Evolutionary conservation across 192 early-diverging fungal genomes (phyloP).

Genomic region (Chytriomyces confervae): DNA sequence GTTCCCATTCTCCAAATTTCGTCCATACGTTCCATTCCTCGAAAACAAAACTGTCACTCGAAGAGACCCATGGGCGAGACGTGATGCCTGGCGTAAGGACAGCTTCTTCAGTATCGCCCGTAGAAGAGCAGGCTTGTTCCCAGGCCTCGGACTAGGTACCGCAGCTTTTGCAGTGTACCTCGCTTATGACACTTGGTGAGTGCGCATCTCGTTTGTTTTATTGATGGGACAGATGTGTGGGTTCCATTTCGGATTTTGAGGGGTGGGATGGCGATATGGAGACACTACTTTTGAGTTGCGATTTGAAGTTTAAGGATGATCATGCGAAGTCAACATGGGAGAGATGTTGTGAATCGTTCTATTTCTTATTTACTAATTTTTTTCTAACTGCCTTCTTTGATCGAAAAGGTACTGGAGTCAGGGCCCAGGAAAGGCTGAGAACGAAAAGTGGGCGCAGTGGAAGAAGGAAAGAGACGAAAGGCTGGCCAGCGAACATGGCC

Average conservation of each 20-base stretch:
- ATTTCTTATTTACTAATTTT: background rate
- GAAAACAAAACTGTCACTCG: conserved; percentile 6
- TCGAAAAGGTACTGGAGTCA: conserved; percentile 35
- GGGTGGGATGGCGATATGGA: background rate
- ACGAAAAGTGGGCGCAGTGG: conserved; percentile 49
- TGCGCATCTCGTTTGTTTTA: background rate
- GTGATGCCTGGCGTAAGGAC: conserved; percentile 56
- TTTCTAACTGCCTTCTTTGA: background rate
- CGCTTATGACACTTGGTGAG: conserved; percentile 55
- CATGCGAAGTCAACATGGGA: too few relatives aligned
- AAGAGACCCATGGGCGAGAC: conserved; percentile 53
- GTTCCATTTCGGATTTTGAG: background rate
- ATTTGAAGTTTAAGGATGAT: background rate
- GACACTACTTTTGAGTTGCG: background rate
- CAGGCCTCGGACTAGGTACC: conserved; percentile 49
- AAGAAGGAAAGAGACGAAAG: conserved; percentile 47
- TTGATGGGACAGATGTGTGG: background rate
- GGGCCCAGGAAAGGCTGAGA: conserved; percentile 52
- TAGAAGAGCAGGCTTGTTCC: conserved; percentile 42
- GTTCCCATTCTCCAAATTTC: conserved; percentile 33
- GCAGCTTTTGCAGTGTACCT: conserved; percentile 48
- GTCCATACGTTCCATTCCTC: conserved; percentile 34
- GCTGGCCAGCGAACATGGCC: conserved; percentile 32
- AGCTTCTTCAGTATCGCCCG: conserved; percentile 39
- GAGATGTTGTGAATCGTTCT: too few relatives aligned